Percentiles rank a stretch among this genome's conserved stretches.
Evolutionary conservation across 2,329 filamentous ascomycete species (phyloP).

Genomic region (Aureobasidium sp.): DNA sequence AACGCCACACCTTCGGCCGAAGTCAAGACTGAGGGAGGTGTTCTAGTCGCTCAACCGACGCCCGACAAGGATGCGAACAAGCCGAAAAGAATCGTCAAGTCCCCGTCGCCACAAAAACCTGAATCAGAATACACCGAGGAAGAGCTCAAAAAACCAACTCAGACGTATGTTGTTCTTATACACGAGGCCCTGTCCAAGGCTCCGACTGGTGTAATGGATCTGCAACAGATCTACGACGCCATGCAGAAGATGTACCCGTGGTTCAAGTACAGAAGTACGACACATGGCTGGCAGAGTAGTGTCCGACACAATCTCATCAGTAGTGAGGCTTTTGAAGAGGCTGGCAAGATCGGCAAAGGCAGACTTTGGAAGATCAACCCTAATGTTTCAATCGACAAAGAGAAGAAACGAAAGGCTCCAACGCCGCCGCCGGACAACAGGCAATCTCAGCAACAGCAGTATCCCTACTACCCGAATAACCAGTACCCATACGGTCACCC

Average conservation of each 20-base stretch:
- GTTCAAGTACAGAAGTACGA: conserved; percentile 53
- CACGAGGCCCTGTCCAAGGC: conserved; percentile 55
- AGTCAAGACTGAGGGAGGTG: not conserved
- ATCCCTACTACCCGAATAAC: conserved; percentile 17
- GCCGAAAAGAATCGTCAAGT: conserved; percentile 46
- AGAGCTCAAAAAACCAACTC: conserved; percentile 61
- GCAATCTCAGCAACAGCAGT: conserved; percentile 13
- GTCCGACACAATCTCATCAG: conserved; percentile 58
- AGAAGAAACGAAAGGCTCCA: conserved; percentile 45
- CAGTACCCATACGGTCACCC: conserved; percentile 17
- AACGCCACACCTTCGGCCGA: conserved; percentile 8
- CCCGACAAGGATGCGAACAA: conserved; percentile 26
- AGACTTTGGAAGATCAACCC: conserved; percentile 57
- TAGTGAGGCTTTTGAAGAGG: conserved; percentile 53
- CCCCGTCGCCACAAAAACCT: conserved; percentile 56
- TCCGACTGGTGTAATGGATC: conserved; percentile 49
- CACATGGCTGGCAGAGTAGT: conserved; percentile 60
- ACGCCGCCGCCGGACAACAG: conserved; percentile 28
- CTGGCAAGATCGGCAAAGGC: conserved; percentile 54
- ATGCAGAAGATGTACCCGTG: conserved; percentile 58
- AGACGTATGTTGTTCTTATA: conserved; percentile 58
- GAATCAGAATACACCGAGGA: conserved; percentile 63
- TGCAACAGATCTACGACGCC: conserved; percentile 60
- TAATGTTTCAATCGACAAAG: conserved; percentile 52
- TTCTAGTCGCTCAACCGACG: conserved; percentile 7